Evolutionary conservation across 176 grass and related monocot species (phyloP).

Genomic region (Tillandsia fasciculata): DNA sequence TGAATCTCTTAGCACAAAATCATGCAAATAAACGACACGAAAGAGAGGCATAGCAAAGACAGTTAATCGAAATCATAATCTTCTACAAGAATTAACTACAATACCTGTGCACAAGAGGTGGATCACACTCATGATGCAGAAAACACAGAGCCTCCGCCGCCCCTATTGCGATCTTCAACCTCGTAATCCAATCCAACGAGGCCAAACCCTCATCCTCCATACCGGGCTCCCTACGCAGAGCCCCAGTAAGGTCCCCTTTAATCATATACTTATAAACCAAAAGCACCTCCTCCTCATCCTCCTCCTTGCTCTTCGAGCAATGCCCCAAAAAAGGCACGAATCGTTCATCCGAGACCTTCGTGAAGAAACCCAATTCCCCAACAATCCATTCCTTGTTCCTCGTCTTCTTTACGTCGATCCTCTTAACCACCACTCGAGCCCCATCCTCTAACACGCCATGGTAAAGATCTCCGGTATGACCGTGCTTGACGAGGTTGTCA

Average conservation of each 20-base stretch:
- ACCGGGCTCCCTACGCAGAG: conserved; percentile 43
- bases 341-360: conserved; percentile 35
- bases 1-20: background rate
- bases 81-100: background rate
- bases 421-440: conserved; percentile 55
- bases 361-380: conserved; percentile 44
- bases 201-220: conserved; percentile 34
- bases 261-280: conserved; percentile 64
- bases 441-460: conserved; percentile 52
- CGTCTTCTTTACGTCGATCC: conserved; percentile 26
- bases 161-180: conserved; percentile 78
- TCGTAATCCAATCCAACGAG: conserved; percentile 94
- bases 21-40: background rate
- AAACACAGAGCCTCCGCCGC: conserved; percentile 76
- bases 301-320: conserved; percentile 39
- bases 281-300: conserved; percentile 49
- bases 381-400: conserved; percentile 28
- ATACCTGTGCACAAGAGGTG: conserved; percentile 84
- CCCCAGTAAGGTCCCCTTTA: conserved; percentile 66
- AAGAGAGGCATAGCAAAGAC: background rate
- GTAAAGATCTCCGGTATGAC: conserved; percentile 68
- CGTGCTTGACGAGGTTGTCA: conserved; percentile 55
- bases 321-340: conserved; percentile 64
- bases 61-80: background rate
- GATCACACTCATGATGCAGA: conserved; percentile 69